Evolutionary conservation across 352 stramenopile species (phyloP).

Genomic region (Phytophthora ohioensis): DNA sequence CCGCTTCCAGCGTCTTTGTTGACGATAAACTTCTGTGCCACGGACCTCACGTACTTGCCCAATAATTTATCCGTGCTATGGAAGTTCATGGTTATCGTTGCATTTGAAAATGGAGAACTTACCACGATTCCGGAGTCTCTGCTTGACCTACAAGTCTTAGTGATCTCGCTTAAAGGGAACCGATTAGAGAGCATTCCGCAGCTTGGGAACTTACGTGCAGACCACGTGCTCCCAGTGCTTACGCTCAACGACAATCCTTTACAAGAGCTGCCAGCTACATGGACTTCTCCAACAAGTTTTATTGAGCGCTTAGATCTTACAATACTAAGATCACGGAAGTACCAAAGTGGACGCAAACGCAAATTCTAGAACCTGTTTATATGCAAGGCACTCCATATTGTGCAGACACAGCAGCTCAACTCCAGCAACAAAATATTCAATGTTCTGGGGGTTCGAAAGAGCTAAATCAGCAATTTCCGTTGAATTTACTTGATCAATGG

Average conservation of each 20-base stretch:
- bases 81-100: constrained; percentile 19
- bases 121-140: constrained; percentile 12
- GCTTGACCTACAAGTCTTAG: constrained; percentile 11
- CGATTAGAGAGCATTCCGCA: constrained; percentile 15
- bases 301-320: constrained; percentile 18
- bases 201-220: constrained; percentile 1
- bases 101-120: constrained; percentile 19
- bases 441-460: not conserved
- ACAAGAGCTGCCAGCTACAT: constrained; percentile 1
- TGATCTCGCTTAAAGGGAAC: constrained; percentile 26
- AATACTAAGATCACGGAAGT: constrained; percentile 12
- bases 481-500: too few species aligned
- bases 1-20: not conserved
- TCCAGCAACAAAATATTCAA: constrained; percentile 1
- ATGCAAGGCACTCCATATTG: constrained; percentile 27
- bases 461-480: too few species aligned
- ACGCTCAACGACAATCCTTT: constrained; percentile 16
- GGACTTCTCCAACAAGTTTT: not conserved
- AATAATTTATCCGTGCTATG: not conserved
- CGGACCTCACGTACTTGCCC: constrained; percentile 1
- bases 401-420: not conserved
- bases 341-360: constrained; percentile 14
- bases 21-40: constrained; percentile 14
- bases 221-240: not conserved
- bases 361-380: constrained; percentile 10